Evolutionary conservation across 192 early-diverging fungal genomes (phyloP), one percentile per base, ranked within the genome.

Genomic region (Gorgonomyces haynaldii): DNA sequence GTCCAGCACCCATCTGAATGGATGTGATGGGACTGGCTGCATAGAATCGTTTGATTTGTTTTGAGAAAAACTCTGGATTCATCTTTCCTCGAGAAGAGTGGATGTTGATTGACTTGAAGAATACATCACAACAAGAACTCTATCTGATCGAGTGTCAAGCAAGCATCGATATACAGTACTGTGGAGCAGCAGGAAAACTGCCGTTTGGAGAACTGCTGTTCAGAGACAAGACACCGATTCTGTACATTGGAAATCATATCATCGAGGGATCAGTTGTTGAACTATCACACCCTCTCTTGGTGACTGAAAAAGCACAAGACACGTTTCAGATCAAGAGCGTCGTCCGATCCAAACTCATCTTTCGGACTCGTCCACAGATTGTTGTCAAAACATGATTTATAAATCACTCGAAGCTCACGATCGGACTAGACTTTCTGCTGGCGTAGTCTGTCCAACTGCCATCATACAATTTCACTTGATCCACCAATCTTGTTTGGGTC

Each of bases 381-480:
- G 12, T 31, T 31, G 30, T 31, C 30, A 5, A 31, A 31, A 5
- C 5, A 31, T 12, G 30, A 31, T 4, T 22, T 1, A 7, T 22
- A 12, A 23, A 23, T 41, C 12, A 41, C 29, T 28, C 13, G 16
- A 28, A 43, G 5, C 13, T 36, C 32, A 16, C 54, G 38, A 91
- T 88, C 31, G 78, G 70, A 27, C 79, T 81, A 31, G 75, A 65
- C 13, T 65, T 55, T 19, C 79, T 80, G 34, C 69, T 69, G 17
- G 87, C 88, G 56, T 88, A 95, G 41, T 95, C 89, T 5, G 85
- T 77, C 91, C 91, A 95, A 36, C 81, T 82, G 1, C 91, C 91
- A 53, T 95, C 91, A 67, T 82, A 95, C 3, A 92, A 66, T 4
- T 82, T 60, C 6, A 92, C 51, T 19, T 79, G 52, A 3, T 56